phyloP scores from a whole-genome alignment of 2,329 filamentous ascomycete genomes.

The Colletotrichum brevisporum region DNA sequence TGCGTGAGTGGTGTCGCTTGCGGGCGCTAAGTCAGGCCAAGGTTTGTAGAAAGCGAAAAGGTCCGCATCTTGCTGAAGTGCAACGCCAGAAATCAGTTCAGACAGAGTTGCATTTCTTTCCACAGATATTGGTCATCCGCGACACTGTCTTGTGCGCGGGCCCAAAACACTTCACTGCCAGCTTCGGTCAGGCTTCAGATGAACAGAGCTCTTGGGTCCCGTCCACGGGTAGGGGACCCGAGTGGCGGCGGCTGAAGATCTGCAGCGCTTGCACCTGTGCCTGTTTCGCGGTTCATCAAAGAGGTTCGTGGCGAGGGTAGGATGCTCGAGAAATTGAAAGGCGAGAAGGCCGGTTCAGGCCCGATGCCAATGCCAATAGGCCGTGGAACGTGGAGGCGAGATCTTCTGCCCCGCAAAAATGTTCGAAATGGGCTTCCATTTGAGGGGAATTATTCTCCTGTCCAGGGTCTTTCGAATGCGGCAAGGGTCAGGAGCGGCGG shows the following conservation, averaged over 20 bases:
- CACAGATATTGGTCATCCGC: background rate
- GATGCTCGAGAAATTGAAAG: background rate
- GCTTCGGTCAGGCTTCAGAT: conserved; percentile 30
- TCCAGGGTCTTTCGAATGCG: conserved; percentile 21
- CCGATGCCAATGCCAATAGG: background rate
- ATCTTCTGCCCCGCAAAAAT: conserved; percentile 21
- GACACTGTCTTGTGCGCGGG: background rate
- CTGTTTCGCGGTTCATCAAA: background rate
- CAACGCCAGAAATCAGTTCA: conserved; percentile 9
- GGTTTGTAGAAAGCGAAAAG: background rate
- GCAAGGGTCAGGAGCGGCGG: background rate
- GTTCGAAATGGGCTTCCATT: conserved; percentile 29
- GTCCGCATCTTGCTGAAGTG: conserved; percentile 1
- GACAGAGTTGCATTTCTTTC: background rate
- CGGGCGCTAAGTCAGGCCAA: conserved; percentile 5
- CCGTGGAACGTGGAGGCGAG: conserved; percentile 17
- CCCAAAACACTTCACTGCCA: conserved; percentile 20
- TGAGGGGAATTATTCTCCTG: conserved; percentile 15
- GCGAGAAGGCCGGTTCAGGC: background rate
- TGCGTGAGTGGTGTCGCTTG: background rate
- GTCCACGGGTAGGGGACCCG: background rate
- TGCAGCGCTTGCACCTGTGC: conserved; percentile 10
- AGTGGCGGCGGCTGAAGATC: conserved; percentile 3
- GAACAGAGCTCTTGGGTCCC: conserved; percentile 3
- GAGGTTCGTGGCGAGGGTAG: conserved; percentile 24